These are phyloP conservation scores for Galerina marginata DNA, from an alignment of 768 basidiomycete species.

Conservation along the genomic window DNA sequence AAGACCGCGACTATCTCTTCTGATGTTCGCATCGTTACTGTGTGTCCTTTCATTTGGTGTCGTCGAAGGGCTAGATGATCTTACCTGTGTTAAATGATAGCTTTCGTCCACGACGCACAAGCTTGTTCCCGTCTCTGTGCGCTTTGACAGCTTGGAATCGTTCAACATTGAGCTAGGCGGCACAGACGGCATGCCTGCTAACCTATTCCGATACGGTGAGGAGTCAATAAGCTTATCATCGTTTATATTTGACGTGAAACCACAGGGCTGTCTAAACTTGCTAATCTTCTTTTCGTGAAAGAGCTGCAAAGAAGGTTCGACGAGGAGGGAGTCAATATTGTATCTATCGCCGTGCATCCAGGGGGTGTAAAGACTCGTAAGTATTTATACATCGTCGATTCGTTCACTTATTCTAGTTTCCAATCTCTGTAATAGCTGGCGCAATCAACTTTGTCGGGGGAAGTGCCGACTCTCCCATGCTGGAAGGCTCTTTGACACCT, in stretches of 20 bases:
- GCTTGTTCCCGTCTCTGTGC: neutral
- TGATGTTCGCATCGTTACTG: neutral
- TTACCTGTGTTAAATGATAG: neutral
- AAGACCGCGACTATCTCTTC: neutral
- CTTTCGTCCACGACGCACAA: neutral
- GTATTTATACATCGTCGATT: neutral
- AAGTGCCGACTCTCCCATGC: too few species aligned
- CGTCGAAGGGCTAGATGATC: neutral
- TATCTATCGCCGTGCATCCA: neutral
- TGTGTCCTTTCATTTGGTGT: neutral
- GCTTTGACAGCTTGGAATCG: neutral
- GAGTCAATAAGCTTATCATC: neutral
- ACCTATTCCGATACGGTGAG: neutral
- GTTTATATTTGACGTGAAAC: neutral
- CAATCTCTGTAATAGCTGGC: neutral
- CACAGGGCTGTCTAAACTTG: neutral
- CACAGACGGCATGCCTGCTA: neutral
- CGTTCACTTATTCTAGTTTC: neutral
- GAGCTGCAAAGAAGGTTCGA: conserved; percentile 1
- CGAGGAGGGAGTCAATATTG: neutral
- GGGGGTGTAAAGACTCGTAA: neutral
- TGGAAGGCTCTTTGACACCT: neutral
- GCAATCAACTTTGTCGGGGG: neutral
- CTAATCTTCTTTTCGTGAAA: conserved; percentile 1
- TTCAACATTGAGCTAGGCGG: neutral